These are phyloP conservation scores for Debaryomyces maramus DNA, from an alignment of 805 yeast species.

Conservation along the genomic window DNA sequence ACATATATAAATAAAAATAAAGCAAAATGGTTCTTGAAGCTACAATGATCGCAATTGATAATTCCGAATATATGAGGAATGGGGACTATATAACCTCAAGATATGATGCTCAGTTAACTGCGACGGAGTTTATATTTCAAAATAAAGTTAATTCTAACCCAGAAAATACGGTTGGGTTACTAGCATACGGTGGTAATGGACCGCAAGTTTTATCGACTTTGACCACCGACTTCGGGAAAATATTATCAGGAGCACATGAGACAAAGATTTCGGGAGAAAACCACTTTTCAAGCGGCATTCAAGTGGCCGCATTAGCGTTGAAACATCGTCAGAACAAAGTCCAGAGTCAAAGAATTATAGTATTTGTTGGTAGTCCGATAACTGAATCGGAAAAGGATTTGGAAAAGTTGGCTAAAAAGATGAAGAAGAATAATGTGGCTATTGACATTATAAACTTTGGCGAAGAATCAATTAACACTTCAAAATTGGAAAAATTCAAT, in stretches of 20 bases:
- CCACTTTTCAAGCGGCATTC: conserved; percentile 80
- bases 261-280: conserved; percentile 65
- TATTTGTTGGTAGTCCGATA: conserved; percentile 87
- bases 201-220: conserved; percentile 88
- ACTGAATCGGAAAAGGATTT: conserved; percentile 66
- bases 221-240: conserved; percentile 83
- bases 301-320: conserved; percentile 87
- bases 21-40: conserved; percentile 88
- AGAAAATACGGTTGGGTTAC: conserved; percentile 88
- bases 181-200: conserved; percentile 82
- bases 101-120: conserved; percentile 88
- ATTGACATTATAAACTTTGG: conserved; percentile 92
- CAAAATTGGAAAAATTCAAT: conserved; percentile 77
- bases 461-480: conserved; percentile 74
- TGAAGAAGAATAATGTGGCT: conserved; percentile 91
- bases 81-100: conserved; percentile 91
- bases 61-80: conserved; percentile 93
- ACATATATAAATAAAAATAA: background rate
- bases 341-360: conserved; percentile 86
- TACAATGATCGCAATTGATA: conserved; percentile 91
- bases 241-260: conserved; percentile 80
- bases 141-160: conserved; percentile 87
- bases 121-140: conserved; percentile 83
- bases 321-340: conserved; percentile 95
- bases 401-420: conserved; percentile 80